Percentiles rank a stretch among this genome's conserved stretches.
These are phyloP conservation scores for Ogataea chonburiensis DNA, from an alignment of 805 yeast genomes.

Conservation along the genomic window DNA sequence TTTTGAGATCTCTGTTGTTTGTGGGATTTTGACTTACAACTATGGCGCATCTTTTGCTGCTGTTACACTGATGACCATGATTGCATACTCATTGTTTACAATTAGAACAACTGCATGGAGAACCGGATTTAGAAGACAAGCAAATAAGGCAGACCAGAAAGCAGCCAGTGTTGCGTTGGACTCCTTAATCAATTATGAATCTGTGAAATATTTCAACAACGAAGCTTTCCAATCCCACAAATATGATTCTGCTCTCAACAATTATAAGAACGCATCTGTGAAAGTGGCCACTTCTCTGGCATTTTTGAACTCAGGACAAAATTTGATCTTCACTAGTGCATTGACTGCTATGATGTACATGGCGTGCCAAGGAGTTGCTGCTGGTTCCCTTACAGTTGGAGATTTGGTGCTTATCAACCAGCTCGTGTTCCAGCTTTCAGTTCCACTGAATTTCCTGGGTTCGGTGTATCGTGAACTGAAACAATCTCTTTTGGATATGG, in stretches of 20 bases:
- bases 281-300: slow-evolving; percentile 85
- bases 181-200: slow-evolving; percentile 89
- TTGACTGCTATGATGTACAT: slow-evolving; percentile 96
- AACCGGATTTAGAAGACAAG: slow-evolving; percentile 84
- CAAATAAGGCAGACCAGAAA: slow-evolving; percentile 88
- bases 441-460: slow-evolving; percentile 91
- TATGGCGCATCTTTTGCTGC: slow-evolving; percentile 89
- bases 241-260: slow-evolving; percentile 70
- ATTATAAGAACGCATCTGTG: slow-evolving; percentile 72
- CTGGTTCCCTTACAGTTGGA: slow-evolving; percentile 84
- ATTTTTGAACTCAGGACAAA: slow-evolving; percentile 76
- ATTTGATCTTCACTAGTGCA: slow-evolving; percentile 79
- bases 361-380: slow-evolving; percentile 92
- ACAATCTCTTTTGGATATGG: slow-evolving; percentile 94
- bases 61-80: slow-evolving; percentile 83
- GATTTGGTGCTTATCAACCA: slow-evolving; percentile 94
- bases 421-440: slow-evolving; percentile 91
- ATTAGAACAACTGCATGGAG: slow-evolving; percentile 95
- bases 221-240: slow-evolving; percentile 76
- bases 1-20: slow-evolving; percentile 88
- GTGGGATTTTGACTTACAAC: slow-evolving; percentile 90
- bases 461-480: slow-evolving; percentile 93
- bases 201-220: slow-evolving; percentile 92
- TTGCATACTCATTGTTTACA: slow-evolving; percentile 84
- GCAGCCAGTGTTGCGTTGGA: slow-evolving; percentile 96